Base-by-base conservation (phyloP, 768 basidiomycete genomes). In the Clitopilus passeckerianus region DNA sequence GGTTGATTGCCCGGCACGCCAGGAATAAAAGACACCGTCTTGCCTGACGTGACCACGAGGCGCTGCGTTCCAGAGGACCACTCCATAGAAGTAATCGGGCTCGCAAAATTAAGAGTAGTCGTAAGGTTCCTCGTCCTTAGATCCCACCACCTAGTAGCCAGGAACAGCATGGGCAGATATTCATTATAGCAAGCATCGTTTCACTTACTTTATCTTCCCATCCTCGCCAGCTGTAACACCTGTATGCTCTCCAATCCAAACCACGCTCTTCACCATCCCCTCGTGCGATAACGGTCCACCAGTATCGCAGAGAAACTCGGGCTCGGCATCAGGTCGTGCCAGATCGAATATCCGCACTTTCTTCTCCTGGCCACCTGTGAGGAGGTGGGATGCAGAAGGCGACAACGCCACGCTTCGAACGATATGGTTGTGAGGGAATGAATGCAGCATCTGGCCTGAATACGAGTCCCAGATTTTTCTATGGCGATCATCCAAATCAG, bases 381-480 rank as follows among this genome's bases (percentile, higher is more conserved):
- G 80, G 60, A 95, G 80, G 71, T 86, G 88, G 5, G 81, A 77
- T 20, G 82, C 73, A 54, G 75, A 74, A 6, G 91, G 87, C 27
- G 93, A 92, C 64, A 97, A 75, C 20, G 95, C 95, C 57, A 98
- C 93, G 53, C 89, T 94, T 65, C 95, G 91, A 67, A 99, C 97
- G 70, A 99, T 99, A 76, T 98, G 97, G 68, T 95, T 91, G 73
- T 99, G 97, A 12, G 94, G 89, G 70, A 98, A 96, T n/a, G 96
- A 97, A 66, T 97, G 92, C 37, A 98, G 78, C 30, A 80, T 73
- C n/a, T 85, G 78, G 60, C 97, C 97, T 22, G 88, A 86, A 71
- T 90, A 95, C 5, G 95, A 92, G 74, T 98, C 93, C 95, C 95
- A 98, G 64, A 98, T 83, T 80, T 96, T 98, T 59, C 93, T 97